Base-by-base conservation (phyloP, 495 filamentous ascomycete genomes). In the Glarea lozoyensis region DNA sequence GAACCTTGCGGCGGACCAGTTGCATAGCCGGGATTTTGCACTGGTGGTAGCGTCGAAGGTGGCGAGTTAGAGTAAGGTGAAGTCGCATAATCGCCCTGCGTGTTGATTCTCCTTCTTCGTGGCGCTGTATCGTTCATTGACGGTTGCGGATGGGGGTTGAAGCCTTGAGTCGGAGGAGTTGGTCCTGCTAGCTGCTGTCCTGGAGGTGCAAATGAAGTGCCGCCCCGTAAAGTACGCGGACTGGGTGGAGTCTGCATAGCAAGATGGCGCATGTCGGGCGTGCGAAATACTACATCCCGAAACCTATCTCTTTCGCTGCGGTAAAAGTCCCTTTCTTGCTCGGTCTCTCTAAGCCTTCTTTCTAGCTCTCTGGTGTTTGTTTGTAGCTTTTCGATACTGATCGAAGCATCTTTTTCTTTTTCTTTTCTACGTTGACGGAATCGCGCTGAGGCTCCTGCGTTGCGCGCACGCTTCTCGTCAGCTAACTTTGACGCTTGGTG, bases 381-480 rank as follows among this genome's bases (percentile, higher is more conserved):
- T 45, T 79, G 78, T 23, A 83, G 68, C 52, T 81, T 75, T 45
- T 78, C 68, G 21, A 81, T 76, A 27, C 72, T 80, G 34, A 73
- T 72, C 25, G 78, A 74, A 21, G 82, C 78, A 54, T 88, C 82
- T 52, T 75, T 72, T 61, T 96, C 90, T 54, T 87, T 88, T 54
- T 92, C 82, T 60, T 96, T 97, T 52, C 85, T 78, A 40, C 90
- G 74, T 56, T 84, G 79, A 42, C 92, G 80, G 54, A 97, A 96
- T 31, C 92, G 69, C 44, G 88, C 80, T 30, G 88, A 95, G 6
- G 92, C 92, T 33, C 86, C 86, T 38, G 93, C 94, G 58, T 98
- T 98, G 30, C 88, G 82, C 64, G 87, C 86, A 38, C 86, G 72
- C 62, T 95, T 97, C 65, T 94, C 86, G 49, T 93, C 87, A 63